A percentile compares a stretch with the other conserved stretches of the same genome.
Evolutionary conservation across 768 basidiomycete species (phyloP).

Genomic region (Terana coerulea): DNA sequence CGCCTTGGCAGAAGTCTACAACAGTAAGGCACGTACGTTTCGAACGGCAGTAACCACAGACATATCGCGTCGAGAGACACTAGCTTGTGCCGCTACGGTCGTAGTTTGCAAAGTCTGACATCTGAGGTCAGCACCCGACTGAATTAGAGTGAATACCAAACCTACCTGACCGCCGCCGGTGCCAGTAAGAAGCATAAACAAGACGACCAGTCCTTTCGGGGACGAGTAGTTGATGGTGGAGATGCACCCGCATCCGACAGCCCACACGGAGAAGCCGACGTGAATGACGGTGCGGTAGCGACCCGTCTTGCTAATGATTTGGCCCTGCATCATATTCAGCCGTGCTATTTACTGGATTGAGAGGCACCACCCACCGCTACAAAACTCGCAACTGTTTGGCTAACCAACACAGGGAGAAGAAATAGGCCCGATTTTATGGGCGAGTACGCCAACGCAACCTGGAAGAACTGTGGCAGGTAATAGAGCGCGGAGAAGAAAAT

Average conservation of each 20-base stretch:
- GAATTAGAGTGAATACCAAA: not conserved
- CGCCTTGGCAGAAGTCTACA: not conserved
- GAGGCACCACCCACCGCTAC: conserved; percentile 33
- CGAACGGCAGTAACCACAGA: conserved; percentile 69
- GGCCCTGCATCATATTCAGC: conserved; percentile 38
- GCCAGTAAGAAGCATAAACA: conserved; percentile 31
- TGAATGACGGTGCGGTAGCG: conserved; percentile 57
- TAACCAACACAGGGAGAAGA: conserved; percentile 64
- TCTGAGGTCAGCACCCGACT: not conserved
- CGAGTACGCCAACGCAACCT: conserved; percentile 63
- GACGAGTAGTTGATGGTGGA: conserved; percentile 55
- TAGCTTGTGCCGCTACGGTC: conserved; percentile 70
- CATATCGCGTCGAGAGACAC: conserved; percentile 69
- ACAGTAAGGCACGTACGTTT: conserved; percentile 36
- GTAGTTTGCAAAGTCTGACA: conserved; percentile 57
- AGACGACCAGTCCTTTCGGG: conserved; percentile 44
- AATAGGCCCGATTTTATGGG: conserved; percentile 64
- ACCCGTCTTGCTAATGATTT: conserved; percentile 61
- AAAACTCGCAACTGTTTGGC: conserved; percentile 58
- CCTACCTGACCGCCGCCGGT: conserved; percentile 26
- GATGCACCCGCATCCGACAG: conserved; percentile 66
- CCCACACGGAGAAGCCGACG: conserved; percentile 64
- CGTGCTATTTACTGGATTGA: not conserved
- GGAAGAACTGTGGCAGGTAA: conserved; percentile 75
- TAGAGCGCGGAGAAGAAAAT: conserved; percentile 62